Evolutionary conservation across 2,329 filamentous ascomycete species (phyloP).

Genomic region (Aspergillus persii): DNA sequence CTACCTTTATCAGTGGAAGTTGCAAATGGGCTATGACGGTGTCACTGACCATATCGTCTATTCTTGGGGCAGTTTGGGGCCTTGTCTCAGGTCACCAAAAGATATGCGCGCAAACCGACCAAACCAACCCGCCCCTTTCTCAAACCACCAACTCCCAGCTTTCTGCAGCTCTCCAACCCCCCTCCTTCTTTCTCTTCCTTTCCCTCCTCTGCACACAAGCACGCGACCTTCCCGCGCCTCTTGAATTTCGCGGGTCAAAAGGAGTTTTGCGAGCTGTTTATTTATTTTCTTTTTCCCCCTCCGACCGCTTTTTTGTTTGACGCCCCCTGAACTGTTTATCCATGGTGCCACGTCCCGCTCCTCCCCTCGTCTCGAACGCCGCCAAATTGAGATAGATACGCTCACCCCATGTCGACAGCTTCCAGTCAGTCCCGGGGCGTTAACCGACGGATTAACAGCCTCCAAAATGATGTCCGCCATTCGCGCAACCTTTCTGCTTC

Average conservation of each 20-base stretch:
- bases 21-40: too few species aligned
- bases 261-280: background rate
- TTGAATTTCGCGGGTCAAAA: background rate
- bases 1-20: too few species aligned
- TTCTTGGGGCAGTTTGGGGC: background rate
- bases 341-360: slow-evolving; percentile 35
- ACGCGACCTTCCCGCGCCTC: background rate
- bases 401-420: slow-evolving; percentile 46
- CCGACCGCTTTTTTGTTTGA: slow-evolving; percentile 17
- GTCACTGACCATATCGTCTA: background rate
- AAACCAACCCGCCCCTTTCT: slow-evolving; percentile 18
- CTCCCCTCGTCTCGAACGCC: slow-evolving; percentile 22
- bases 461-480: slow-evolving; percentile 43
- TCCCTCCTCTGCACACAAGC: background rate
- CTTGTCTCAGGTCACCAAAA: slow-evolving; percentile 21
- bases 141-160: slow-evolving; percentile 6
- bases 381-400: slow-evolving; percentile 25
- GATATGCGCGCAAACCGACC: background rate
- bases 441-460: slow-evolving; percentile 47
- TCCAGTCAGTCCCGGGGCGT: slow-evolving; percentile 46
- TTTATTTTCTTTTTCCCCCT: slow-evolving; percentile 14
- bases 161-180: slow-evolving; percentile 1
- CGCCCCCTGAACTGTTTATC: slow-evolving; percentile 21
- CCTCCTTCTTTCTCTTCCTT: background rate
- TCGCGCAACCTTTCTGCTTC: slow-evolving; percentile 44